Percentiles rank a stretch among this genome's conserved stretches.
Evolutionary conservation across 371 early-diverging fungal species (phyloP).

Genomic region (Mucor plumbeus): DNA sequence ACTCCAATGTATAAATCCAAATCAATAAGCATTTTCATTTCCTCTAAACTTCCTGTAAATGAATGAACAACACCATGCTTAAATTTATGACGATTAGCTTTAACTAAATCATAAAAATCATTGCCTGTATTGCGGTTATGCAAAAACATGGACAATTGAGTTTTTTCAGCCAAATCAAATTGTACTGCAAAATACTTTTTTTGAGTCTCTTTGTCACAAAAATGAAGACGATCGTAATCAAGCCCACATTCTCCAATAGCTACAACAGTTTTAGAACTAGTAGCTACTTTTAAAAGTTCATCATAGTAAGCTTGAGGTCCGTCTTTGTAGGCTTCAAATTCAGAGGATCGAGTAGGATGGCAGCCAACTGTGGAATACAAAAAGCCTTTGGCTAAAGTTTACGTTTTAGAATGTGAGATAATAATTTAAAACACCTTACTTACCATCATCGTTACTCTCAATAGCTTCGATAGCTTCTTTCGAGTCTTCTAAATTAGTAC

Average conservation of each 20-base stretch:
- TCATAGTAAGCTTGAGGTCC: conserved; percentile 71
- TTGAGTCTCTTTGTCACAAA: conserved; percentile 81
- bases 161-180: conserved; percentile 80
- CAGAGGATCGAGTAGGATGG: conserved; percentile 85
- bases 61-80: conserved; percentile 94
- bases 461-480: conserved; percentile 62
- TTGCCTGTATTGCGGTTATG: conserved; percentile 84
- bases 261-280: conserved; percentile 60
- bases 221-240: conserved; percentile 91
- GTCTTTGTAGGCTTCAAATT: conserved; percentile 62
- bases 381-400: conserved; percentile 26
- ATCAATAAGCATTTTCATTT: conserved; percentile 71
- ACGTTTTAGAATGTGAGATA: neutral
- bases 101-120: conserved; percentile 62
- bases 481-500: conserved; percentile 70
- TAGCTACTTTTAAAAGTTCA: conserved; percentile 52
- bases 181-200: conserved; percentile 78
- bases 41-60: conserved; percentile 86
- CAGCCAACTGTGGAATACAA: conserved; percentile 86
- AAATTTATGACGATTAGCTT: conserved; percentile 67
- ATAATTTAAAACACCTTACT: neutral
- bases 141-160: conserved; percentile 85
- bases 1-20: conserved; percentile 94
- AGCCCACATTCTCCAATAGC: conserved; percentile 95
- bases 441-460: conserved; percentile 38